These are phyloP conservation scores for Trifolium subterraneum DNA, from an alignment of 306 rosid genomes.

Conservation along the genomic window DNA sequence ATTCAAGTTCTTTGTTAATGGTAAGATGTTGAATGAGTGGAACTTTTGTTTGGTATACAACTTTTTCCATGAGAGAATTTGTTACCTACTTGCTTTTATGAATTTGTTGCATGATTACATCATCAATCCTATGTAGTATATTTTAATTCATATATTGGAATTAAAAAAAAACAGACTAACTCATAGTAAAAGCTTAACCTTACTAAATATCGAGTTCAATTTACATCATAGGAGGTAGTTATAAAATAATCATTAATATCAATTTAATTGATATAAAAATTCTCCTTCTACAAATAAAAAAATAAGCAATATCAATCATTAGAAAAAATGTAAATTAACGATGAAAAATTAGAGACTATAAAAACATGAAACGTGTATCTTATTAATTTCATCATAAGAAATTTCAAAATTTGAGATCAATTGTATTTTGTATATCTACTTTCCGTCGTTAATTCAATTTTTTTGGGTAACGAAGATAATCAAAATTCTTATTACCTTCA, in stretches of 20 bases:
- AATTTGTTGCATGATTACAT: neutral
- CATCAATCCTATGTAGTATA: neutral
- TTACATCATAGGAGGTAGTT: too few relatives aligned
- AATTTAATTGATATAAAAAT: too few relatives aligned
- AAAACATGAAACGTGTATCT: too few relatives aligned
- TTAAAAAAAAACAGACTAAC: too few relatives aligned
- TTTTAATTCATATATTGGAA: too few relatives aligned
- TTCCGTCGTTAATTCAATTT: neutral
- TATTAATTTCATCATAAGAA: neutral
- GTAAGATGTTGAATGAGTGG: neutral
- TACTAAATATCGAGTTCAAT: too few relatives aligned
- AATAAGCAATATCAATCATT: neutral
- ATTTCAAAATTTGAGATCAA: too few relatives aligned
- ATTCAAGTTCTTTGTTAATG: constrained; percentile 48
- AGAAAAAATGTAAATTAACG: too few relatives aligned
- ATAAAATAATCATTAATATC: too few relatives aligned
- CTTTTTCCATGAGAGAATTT: neutral
- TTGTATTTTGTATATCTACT: neutral
- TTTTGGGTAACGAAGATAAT: neutral
- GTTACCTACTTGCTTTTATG: neutral
- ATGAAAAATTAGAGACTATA: neutral
- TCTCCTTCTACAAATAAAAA: too few relatives aligned
- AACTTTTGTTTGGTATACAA: neutral
- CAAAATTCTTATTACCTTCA: neutral
- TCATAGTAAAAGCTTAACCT: too few relatives aligned